Evolutionary conservation across 257 asterid species (phyloP), one percentile per base, ranked within the genome.

Genomic region (Forsythia suspensa): DNA sequence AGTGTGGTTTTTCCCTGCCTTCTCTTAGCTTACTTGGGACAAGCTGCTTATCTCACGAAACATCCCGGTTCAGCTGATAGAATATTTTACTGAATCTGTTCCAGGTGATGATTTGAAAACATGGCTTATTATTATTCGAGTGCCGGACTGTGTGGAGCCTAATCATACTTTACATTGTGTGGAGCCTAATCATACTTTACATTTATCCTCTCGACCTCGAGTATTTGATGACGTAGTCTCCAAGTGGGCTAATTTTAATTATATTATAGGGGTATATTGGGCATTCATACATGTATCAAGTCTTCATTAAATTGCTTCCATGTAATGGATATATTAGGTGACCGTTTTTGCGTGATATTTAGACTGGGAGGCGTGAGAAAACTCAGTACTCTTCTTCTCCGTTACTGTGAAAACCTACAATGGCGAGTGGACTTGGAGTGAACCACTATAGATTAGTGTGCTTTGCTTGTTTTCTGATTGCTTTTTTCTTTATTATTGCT

Each of bases 11-110:
- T 94, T 80, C 99, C 99, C 29, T 96, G 98, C 85, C 99, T 96
- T 79, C 90, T 96, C 65, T 90, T 94, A 41, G 97, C 98, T 57
- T 96, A 94, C 89, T 83, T 94, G 88, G 99, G 99, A 36, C 99
- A 96, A 90, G 99, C 98, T 72, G 97, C 99, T 15, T 96, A 90
- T 82, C 97, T 96, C 68, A 80, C 82, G 2, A 88, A 86, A 76
- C 81, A 91, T 85, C 99, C 97, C 69, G 76, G 75, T 76, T 85
- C 97, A 37, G 87, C 91, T 11, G 81, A 73, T 43, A 81, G 86
- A 46, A 83, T 92, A 82, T 94, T 96, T 75, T 96, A 90, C 7
- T n/a, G 97, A 89, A 42, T 96, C 99, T 75, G 92, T 96, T 72
- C 99, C 99, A 83, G 97, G 97, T 94, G 73, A 86, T 57, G 55